phyloP scores from a whole-genome alignment of 2,329 filamentous ascomycete genomes.

The Aphanoascus verrucosus region DNA sequence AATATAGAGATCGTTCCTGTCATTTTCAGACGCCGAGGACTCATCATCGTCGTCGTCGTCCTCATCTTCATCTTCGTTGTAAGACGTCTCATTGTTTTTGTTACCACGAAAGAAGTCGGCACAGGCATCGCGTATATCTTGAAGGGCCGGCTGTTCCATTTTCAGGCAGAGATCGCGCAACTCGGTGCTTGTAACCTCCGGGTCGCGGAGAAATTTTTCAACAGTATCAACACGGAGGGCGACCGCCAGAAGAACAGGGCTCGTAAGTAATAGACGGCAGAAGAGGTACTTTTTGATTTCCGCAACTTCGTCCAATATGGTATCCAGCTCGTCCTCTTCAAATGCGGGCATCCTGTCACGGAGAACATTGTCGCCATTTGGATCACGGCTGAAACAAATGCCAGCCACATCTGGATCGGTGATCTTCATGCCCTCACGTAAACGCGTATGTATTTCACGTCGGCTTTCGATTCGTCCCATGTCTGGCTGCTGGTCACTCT shows the following conservation, averaged over 20 bases:
- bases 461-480: slow-evolving; percentile 37
- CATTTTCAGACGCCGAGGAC: slow-evolving; percentile 13
- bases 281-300: slow-evolving; percentile 43
- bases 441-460: slow-evolving; percentile 31
- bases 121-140: slow-evolving; percentile 43
- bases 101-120: slow-evolving; percentile 38
- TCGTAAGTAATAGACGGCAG: slow-evolving; percentile 39
- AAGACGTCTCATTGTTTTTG: slow-evolving; percentile 22
- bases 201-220: slow-evolving; percentile 37
- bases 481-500: slow-evolving; percentile 21
- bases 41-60: slow-evolving; percentile 13
- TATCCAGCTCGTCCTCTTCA: slow-evolving; percentile 35
- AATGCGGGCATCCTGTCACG: slow-evolving; percentile 30
- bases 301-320: slow-evolving; percentile 36
- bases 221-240: slow-evolving; percentile 33
- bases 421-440: slow-evolving; percentile 33
- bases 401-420: slow-evolving; percentile 13
- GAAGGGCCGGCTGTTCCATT: slow-evolving; percentile 39
- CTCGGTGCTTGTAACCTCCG: slow-evolving; percentile 34
- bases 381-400: slow-evolving; percentile 16
- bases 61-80: slow-evolving; percentile 22
- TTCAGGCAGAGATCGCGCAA: slow-evolving; percentile 41
- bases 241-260: slow-evolving; percentile 37
- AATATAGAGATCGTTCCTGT: slow-evolving; percentile 18
- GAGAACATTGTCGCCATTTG: slow-evolving; percentile 25